Conservation (phyloP, 441 rosid species). For the Gossypium schwendimanii region DNA sequence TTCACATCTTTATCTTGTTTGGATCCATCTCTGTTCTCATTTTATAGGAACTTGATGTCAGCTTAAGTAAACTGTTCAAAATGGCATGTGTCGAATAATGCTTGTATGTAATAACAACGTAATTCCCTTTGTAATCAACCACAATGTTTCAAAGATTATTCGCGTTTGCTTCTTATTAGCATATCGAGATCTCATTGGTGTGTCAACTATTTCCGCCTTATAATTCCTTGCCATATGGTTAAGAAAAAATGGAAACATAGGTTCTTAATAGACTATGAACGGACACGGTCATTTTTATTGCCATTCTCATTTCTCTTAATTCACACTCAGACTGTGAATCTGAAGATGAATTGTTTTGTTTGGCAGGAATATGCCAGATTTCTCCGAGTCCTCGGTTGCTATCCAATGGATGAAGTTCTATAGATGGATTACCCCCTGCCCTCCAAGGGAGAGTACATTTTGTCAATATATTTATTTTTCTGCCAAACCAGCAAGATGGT, state of each 20-base stretch:
- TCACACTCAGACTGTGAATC: not conserved
- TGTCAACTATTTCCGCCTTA: not conserved
- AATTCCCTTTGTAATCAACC: not conserved
- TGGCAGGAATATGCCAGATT: slow-evolving; percentile 67
- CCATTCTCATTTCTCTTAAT: not conserved
- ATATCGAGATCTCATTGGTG: not conserved
- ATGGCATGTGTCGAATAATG: not conserved
- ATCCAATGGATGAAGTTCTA: slow-evolving; percentile 39
- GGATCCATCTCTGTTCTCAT: not conserved
- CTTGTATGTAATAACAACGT: not conserved
- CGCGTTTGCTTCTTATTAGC: not conserved
- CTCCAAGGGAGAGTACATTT: not conserved
- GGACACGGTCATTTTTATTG: not conserved
- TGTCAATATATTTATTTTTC: not conserved
- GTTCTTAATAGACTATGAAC: not conserved
- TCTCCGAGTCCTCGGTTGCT: slow-evolving; percentile 81
- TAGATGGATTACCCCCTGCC: not conserved
- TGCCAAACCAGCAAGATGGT: not conserved
- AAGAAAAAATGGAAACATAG: not conserved
- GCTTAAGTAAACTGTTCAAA: not conserved
- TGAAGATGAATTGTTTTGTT: not conserved
- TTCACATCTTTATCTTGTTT: not conserved
- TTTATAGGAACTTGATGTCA: not conserved
- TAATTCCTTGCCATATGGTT: not conserved
- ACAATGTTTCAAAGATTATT: not conserved